phyloP scores from a whole-genome alignment of 208 protist species.

The Trypanosoma caninum region DNA sequence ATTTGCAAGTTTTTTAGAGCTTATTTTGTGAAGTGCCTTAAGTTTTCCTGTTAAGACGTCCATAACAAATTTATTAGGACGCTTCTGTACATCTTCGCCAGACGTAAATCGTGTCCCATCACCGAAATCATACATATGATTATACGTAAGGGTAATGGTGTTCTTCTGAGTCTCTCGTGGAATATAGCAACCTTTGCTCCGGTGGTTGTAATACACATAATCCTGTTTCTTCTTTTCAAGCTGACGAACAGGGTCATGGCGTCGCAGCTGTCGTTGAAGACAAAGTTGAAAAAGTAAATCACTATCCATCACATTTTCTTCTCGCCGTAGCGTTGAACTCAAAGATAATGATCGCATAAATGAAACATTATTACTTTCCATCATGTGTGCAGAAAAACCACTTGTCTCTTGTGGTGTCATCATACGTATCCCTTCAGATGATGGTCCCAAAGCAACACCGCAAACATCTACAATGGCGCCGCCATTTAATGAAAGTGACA shows the following conservation, averaged over 20 bases:
- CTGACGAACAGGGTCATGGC: slow-evolving; percentile 42
- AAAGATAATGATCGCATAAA: slow-evolving; percentile 14
- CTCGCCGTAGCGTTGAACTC: slow-evolving; percentile 32
- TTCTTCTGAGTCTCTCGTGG: slow-evolving; percentile 48
- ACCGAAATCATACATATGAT: slow-evolving; percentile 81
- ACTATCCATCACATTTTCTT: slow-evolving; percentile 52
- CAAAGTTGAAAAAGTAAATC: slow-evolving; percentile 42
- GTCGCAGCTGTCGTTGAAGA: slow-evolving; percentile 32
- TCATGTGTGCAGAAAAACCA: not conserved
- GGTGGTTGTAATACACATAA: slow-evolving; percentile 85
- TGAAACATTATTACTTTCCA: not conserved
- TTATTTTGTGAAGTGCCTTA: slow-evolving; percentile 3
- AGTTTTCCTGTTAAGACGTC: slow-evolving; percentile 9
- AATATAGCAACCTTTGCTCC: slow-evolving; percentile 83
- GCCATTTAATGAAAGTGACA: too few species aligned
- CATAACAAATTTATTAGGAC: slow-evolving; percentile 34
- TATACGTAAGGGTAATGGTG: slow-evolving; percentile 67
- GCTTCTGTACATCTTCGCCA: slow-evolving; percentile 16
- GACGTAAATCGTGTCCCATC: slow-evolving; percentile 67
- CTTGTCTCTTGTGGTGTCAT: not conserved
- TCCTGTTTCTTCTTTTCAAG: slow-evolving; percentile 31
- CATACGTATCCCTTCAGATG: too few species aligned
- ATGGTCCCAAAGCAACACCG: too few species aligned
- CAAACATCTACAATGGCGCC: too few species aligned
- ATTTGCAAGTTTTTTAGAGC: not conserved